These are phyloP conservation scores for Fusarium oligoseptatum DNA, from an alignment of 2,329 filamentous ascomycete genomes.

Conservation along the genomic window DNA sequence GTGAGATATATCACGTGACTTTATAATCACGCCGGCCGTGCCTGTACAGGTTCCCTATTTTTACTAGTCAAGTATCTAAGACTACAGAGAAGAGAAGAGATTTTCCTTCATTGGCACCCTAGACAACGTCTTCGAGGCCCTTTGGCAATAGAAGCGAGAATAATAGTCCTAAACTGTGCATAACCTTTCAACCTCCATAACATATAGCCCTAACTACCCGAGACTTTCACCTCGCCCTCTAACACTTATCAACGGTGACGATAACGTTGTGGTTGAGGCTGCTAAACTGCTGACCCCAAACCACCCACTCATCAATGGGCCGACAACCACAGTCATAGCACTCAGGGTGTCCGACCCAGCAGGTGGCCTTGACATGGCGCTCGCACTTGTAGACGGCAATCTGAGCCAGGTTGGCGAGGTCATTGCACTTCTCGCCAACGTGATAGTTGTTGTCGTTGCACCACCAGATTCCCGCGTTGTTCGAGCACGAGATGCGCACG, in stretches of 20 bases:
- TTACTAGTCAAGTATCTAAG: not conserved
- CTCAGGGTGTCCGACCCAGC: not conserved
- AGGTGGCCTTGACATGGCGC: slow-evolving; percentile 7
- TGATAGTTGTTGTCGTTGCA: slow-evolving; percentile 10
- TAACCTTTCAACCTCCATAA: not conserved
- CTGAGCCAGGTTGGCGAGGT: slow-evolving; percentile 8
- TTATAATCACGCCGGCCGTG: too few species aligned
- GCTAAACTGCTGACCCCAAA: slow-evolving; percentile 14
- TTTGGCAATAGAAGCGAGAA: not conserved
- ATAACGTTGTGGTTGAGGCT: slow-evolving; percentile 13
- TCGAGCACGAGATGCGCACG: slow-evolving; percentile 9
- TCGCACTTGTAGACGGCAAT: slow-evolving; percentile 13
- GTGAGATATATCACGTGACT: too few species aligned
- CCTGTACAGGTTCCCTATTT: too few species aligned
- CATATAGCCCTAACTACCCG: not conserved
- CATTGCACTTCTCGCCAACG: slow-evolving; percentile 5
- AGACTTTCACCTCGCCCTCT: not conserved
- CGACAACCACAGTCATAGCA: not conserved
- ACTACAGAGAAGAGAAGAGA: not conserved
- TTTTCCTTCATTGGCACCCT: not conserved
- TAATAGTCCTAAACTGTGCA: not conserved
- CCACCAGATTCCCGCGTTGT: slow-evolving; percentile 5
- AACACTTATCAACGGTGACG: slow-evolving; percentile 3
- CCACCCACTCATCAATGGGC: slow-evolving; percentile 9
- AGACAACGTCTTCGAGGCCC: not conserved